Evolutionary conservation across 257 asterid species (phyloP).

Genomic region (Fraxinus cuspidata): DNA sequence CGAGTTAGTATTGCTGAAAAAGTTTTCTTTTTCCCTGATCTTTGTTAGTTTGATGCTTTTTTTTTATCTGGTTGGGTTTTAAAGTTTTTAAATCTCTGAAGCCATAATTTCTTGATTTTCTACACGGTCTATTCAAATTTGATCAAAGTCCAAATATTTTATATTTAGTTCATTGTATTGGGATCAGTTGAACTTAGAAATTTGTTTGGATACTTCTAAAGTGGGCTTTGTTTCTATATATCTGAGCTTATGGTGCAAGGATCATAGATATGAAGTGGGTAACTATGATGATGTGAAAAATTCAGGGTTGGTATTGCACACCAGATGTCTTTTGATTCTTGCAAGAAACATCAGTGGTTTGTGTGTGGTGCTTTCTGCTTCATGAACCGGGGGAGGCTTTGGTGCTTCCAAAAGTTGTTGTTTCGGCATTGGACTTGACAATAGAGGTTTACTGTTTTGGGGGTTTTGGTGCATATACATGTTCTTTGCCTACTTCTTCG

Average conservation of each 20-base stretch:
- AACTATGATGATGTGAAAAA: constrained; percentile 37
- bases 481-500: constrained; percentile 3
- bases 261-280: neutral
- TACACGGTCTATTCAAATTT: neutral
- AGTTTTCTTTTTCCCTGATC: neutral
- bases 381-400: constrained; percentile 72
- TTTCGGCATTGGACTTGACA: constrained; percentile 93
- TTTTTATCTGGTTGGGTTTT: neutral
- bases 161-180: neutral
- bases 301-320: constrained; percentile 51
- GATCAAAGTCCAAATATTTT: neutral
- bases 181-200: neutral
- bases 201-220: neutral
- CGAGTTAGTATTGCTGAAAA: neutral
- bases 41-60: neutral
- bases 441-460: constrained; percentile 20
- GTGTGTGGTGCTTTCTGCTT: constrained; percentile 68
- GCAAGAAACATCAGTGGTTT: constrained; percentile 62
- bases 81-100: neutral
- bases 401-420: constrained; percentile 56
- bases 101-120: neutral
- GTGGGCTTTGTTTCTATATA: neutral
- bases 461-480: constrained; percentile 26
- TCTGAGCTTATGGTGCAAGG: neutral
- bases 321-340: constrained; percentile 93